Evolutionary conservation across 768 basidiomycete species (phyloP), one percentile per base, ranked within the genome.

Genomic region (Suillus clintonianus): DNA sequence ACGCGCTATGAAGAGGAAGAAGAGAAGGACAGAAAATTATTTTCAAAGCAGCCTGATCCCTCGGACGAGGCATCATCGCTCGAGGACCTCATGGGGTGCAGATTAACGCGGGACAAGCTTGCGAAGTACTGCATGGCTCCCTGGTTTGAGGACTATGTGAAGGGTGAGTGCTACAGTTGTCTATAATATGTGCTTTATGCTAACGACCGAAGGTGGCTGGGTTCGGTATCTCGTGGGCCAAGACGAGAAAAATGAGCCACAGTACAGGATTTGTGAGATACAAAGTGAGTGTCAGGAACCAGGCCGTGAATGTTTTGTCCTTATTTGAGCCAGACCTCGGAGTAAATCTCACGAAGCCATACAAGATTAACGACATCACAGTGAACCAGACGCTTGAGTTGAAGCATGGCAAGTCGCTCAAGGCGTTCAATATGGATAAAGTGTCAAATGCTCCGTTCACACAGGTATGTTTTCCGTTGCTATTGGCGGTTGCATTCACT

Each of bases 231-330:
- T 92, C 43, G 88, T 96, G 66, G 93, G 92, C 0, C 68, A 79
- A 2, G 56, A 41, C 2, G 89, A 92, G 57, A 73, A 77, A 10
- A 80, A 82, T 7, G 68, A 79, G 59, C 81, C 84, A 19, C 84
- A 91, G 24, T 98, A 98, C 75, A 85, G 96, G 61, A 83, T 95
- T 54, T 95, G 94, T 71, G 86, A 92, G 76, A 81, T 99, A 42
- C 75, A 78, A 22, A 86, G 95, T 95, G 62, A 68, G 92, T 81
- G 34, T 32, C 58, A n/a, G 56, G 42, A 48, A 37, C 47, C 24
- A 43, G 22, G n/a, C 10, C 43, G 39, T 41, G n/a, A n/a, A 62
- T 64, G 34, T 24, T 69, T 48, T 59, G 65, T 47, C 48, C 62
- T 66, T 14, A 57, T 41, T 41, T 41, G 56, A 60, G 27, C 65